phyloP scores from a whole-genome alignment of 2,329 filamentous ascomycete species.

The Magnaporthales sp. region DNA sequence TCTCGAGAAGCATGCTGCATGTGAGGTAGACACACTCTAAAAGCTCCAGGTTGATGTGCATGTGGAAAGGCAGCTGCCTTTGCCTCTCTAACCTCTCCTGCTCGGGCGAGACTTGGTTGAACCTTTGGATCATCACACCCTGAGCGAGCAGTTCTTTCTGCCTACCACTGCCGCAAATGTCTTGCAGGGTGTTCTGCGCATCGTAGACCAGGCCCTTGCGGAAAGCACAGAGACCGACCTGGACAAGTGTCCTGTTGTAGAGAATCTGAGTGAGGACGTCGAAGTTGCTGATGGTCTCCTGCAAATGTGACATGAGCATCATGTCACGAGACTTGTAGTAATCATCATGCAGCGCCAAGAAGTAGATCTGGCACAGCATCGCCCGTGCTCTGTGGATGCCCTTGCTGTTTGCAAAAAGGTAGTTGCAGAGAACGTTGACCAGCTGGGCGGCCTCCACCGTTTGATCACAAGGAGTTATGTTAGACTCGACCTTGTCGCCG shows the following conservation, averaged over 20 bases:
- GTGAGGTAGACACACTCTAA: slow-evolving; percentile 98
- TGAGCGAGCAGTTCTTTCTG: slow-evolving; percentile 98
- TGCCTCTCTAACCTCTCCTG: slow-evolving; percentile 97
- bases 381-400: slow-evolving; percentile 92
- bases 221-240: slow-evolving; percentile 97
- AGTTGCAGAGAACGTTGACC: slow-evolving; percentile 83
- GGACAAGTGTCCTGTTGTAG: slow-evolving; percentile 95
- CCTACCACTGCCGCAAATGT: slow-evolving; percentile 94
- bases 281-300: slow-evolving; percentile 94
- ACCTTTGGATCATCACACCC: slow-evolving; percentile 96
- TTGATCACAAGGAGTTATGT: slow-evolving; percentile 66
- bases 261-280: slow-evolving; percentile 96
- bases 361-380: slow-evolving; percentile 98
- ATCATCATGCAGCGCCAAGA: slow-evolving; percentile 91
- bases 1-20: slow-evolving; percentile 98
- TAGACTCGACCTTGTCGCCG: slow-evolving; percentile 60
- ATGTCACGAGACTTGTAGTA: slow-evolving; percentile 98
- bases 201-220: slow-evolving; percentile 94
- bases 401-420: slow-evolving; percentile 89
- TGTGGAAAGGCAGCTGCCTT: slow-evolving; percentile 97
- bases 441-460: slow-evolving; percentile 63
- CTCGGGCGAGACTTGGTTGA: slow-evolving; percentile 91
- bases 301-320: slow-evolving; percentile 99
- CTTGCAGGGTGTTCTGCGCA: slow-evolving; percentile 92
- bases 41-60: slow-evolving; percentile 99